Evolutionary conservation across 371 early-diverging fungal species (phyloP).

Genomic region (Apophysomyces ossiformis): DNA sequence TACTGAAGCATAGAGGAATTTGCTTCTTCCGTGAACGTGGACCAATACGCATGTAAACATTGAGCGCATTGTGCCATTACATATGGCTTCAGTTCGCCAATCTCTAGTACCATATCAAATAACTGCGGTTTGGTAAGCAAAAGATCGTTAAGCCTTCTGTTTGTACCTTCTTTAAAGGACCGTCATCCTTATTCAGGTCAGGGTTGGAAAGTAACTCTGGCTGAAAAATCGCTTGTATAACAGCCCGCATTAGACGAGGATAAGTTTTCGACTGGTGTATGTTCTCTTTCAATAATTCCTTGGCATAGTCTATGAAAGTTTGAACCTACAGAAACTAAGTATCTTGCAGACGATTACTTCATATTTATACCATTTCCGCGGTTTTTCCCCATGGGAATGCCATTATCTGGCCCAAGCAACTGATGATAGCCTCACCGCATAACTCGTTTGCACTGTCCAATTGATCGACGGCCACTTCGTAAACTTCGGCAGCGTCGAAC

Average conservation of each 20-base stretch:
- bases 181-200: slow-evolving; percentile 38
- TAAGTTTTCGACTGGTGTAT: slow-evolving; percentile 41
- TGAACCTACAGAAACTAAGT: slow-evolving; percentile 18
- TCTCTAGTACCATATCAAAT: slow-evolving; percentile 34
- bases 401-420: slow-evolving; percentile 32
- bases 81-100: slow-evolving; percentile 44
- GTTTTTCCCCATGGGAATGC: slow-evolving; percentile 41
- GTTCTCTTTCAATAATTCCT: slow-evolving; percentile 44
- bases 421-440: slow-evolving; percentile 44
- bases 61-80: slow-evolving; percentile 37
- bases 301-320: slow-evolving; percentile 33
- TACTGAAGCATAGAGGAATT: slow-evolving; percentile 45
- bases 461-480: slow-evolving; percentile 44
- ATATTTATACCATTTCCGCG: slow-evolving; percentile 23
- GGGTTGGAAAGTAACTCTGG: slow-evolving; percentile 32
- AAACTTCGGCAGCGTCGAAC: slow-evolving; percentile 36
- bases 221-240: slow-evolving; percentile 44
- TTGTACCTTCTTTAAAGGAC: slow-evolving; percentile 43
- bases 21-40: slow-evolving; percentile 29
- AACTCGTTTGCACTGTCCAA: slow-evolving; percentile 45
- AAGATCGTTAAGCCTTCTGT: neutral
- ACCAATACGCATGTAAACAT: slow-evolving; percentile 44
- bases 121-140: slow-evolving; percentile 17
- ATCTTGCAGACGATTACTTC: neutral
- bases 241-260: slow-evolving; percentile 38